Conservation (phyloP, 306 rosid species). For the Corylus heterophylla region DNA sequence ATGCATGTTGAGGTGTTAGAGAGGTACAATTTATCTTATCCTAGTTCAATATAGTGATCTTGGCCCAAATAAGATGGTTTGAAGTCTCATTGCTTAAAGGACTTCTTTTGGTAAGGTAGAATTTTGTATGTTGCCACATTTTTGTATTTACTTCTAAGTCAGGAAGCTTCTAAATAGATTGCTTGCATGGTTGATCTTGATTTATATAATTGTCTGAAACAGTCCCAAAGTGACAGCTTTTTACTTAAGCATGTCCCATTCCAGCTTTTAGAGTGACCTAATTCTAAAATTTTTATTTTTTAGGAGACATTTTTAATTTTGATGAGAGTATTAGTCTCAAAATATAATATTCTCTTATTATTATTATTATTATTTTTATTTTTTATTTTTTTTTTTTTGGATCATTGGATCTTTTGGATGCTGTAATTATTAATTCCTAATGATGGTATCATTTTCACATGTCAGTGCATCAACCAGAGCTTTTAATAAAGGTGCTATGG, state of each 20-base stretch:
- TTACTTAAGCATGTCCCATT: background rate
- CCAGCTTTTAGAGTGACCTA: background rate
- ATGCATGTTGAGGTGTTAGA: background rate
- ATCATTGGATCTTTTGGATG: background rate
- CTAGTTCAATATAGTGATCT: background rate
- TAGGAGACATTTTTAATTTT: background rate
- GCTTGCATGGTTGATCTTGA: background rate
- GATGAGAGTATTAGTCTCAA: background rate
- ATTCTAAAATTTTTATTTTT: background rate
- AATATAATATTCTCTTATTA: background rate
- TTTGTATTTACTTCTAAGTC: background rate
- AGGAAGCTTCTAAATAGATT: background rate
- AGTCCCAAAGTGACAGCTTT: background rate
- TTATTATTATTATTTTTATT: no score
- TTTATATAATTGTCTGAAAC: background rate
- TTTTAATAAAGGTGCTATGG: constrained; percentile 4
- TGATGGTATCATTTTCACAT: background rate
- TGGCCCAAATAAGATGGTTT: background rate
- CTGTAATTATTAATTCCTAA: background rate
- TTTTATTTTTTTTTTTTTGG: background rate
- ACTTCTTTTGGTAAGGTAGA: background rate
- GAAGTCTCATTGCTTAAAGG: background rate
- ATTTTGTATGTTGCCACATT: background rate
- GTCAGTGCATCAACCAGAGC: constrained; percentile 2
- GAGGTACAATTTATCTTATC: no score